Evolutionary conservation across 1,284 basidiomycete genomes (phyloP), one percentile per base, ranked within the genome.

Genomic region (Ceratobasidium sp.): DNA sequence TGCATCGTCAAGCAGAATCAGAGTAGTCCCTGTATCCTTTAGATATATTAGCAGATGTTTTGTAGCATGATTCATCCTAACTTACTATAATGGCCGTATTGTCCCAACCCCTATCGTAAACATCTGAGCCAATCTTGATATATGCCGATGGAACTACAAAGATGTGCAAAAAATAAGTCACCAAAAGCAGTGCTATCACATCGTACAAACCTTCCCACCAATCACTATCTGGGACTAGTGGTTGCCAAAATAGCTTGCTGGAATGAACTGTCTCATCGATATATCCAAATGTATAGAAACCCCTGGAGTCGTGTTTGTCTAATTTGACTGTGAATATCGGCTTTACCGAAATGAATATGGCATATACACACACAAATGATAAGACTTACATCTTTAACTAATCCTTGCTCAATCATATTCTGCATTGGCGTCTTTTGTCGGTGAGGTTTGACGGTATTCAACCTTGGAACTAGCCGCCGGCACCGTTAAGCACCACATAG

Each of bases 291-390:
- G 79, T 80, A 56, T 80, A 80, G 53, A 78, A 80, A 12, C 79
- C 79, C 23, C 61, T 51, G 4, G 71, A 76, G 58, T 80, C 79
- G 23, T 75, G 71, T 76, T 80, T 80, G 46, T 80, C 79, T 1
- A 80, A 72, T 56, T 79, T 75, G 72, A 77, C 79, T 5, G 71
- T 78, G 51, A 80, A 80, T 44, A 80, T 80, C n/a, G 79, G 79
- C 67, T 77, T 49, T n/a, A 15, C 18, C 26, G 40, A 46, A 39
- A 20, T 28, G 28, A 46, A 12, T 70, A n/a, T n/a, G n/a, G n/a
- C n/a, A n/a, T 42, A 53, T 2, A 55, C 13, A 20, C 28, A 15
- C 1, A 68, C 23, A 39, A 33, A 18, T 3, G 13, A 9, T 26
- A 7, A 39, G 40, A 60, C 56, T 44, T 23, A 77, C 61, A 53